phyloP scores from a whole-genome alignment of 768 basidiomycete genomes.

The Macrolepiota fuliginosa region DNA sequence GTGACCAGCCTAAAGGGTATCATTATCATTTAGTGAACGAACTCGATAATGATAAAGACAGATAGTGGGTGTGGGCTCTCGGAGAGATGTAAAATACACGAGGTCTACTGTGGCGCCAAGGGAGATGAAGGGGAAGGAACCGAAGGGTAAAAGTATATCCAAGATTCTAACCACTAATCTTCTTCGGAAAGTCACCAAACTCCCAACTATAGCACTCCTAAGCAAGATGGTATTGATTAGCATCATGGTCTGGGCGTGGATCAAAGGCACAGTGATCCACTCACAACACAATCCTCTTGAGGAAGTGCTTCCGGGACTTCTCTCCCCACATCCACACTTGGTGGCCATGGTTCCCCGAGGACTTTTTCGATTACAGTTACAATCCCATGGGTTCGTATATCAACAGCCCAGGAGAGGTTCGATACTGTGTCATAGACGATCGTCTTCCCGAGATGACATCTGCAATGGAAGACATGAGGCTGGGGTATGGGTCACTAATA shows the following conservation, averaged over 20 bases:
- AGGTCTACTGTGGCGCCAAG: neutral
- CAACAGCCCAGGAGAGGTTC: slow-evolving; percentile 80
- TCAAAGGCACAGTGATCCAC: slow-evolving; percentile 22
- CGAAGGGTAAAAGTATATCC: neutral
- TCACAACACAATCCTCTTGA: slow-evolving; percentile 72
- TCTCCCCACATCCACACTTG: slow-evolving; percentile 56
- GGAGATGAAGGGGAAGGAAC: neutral
- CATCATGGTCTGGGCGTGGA: neutral
- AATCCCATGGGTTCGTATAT: slow-evolving; percentile 80
- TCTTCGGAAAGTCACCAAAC: slow-evolving; percentile 42
- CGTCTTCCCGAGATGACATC: slow-evolving; percentile 83
- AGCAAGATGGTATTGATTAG: neutral
- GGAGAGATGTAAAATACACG: neutral
- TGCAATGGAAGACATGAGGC: slow-evolving; percentile 22
- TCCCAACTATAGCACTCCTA: slow-evolving; percentile 76
- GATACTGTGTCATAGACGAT: slow-evolving; percentile 93
- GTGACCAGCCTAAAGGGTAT: neutral
- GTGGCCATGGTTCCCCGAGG: slow-evolving; percentile 67
- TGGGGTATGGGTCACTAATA: neutral
- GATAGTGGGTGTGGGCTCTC: neutral
- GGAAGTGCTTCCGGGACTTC: slow-evolving; percentile 55
- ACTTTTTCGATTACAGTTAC: slow-evolving; percentile 74
- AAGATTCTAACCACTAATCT: neutral
- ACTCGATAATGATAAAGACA: neutral
- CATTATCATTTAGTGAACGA: neutral